Evolutionary conservation across 257 asterid species (phyloP).

Genomic region (Apocynum venetum): DNA sequence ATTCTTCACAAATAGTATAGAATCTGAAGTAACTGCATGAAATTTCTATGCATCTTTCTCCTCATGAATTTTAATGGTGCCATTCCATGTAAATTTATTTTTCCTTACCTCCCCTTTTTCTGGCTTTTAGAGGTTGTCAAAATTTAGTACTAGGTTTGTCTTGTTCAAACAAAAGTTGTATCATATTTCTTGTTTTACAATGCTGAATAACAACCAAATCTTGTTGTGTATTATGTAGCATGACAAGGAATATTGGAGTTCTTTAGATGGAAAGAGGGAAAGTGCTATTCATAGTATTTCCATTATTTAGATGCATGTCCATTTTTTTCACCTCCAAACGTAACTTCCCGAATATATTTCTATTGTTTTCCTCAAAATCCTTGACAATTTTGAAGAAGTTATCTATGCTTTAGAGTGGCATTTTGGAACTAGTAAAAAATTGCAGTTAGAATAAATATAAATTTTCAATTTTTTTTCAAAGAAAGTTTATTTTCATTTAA

Average conservation of each 20-base stretch:
- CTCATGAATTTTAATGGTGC: not conserved
- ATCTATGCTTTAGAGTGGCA: no score
- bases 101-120: not conserved
- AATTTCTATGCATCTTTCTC: not conserved
- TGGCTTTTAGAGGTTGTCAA: not conserved
- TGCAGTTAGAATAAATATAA: no score
- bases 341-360: no score
- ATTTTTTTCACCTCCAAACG: no score
- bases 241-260: not conserved
- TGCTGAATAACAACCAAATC: not conserved
- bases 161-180: not conserved
- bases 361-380: no score
- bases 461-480: no score
- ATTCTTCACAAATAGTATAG: not conserved
- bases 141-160: not conserved
- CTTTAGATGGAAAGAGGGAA: not conserved
- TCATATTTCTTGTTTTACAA: not conserved
- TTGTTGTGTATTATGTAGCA: not conserved
- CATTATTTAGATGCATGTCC: not conserved
- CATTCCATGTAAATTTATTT: not conserved
- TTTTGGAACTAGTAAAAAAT: no score
- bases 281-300: not conserved
- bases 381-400: no score
- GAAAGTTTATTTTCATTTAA: no score
- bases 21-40: not conserved